phyloP scores from a whole-genome alignment of 164 flowering plant species.

The Pachysandra terminalis region DNA sequence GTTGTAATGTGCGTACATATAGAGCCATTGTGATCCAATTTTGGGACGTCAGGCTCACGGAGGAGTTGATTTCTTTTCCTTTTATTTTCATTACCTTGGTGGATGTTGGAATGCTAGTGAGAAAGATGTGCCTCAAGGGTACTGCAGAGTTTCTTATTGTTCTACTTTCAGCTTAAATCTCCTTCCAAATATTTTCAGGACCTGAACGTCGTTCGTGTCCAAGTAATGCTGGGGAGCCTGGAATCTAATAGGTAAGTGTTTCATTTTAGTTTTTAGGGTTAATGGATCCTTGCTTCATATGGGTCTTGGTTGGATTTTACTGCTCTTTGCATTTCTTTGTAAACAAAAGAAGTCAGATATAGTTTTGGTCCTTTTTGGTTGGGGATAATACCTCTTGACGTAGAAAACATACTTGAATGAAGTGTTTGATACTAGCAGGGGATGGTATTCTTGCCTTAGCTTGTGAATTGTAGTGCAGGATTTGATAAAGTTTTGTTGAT shows the following conservation, averaged over 20 bases:
- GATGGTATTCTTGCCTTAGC: too few relatives aligned
- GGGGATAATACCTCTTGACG: too few relatives aligned
- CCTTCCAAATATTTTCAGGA: constrained; percentile 44
- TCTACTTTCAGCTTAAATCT: constrained; percentile 21
- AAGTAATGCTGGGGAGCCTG: constrained; percentile 11
- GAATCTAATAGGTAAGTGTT: constrained; percentile 32
- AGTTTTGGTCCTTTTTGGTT: too few relatives aligned
- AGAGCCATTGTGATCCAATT: neutral
- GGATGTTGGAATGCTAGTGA: neutral
- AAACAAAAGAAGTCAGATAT: too few relatives aligned
- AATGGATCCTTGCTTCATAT: neutral
- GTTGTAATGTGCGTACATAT: neutral
- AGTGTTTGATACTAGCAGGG: too few relatives aligned
- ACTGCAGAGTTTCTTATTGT: neutral
- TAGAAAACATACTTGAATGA: too few relatives aligned
- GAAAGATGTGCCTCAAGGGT: neutral
- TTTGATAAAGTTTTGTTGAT: too few relatives aligned
- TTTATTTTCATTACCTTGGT: neutral
- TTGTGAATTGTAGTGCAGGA: too few relatives aligned
- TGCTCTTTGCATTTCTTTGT: too few relatives aligned
- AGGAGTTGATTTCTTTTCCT: neutral
- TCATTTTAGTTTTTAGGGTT: neutral
- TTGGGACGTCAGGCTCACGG: neutral
- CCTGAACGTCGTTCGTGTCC: constrained; percentile 10
- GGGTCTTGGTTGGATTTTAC: neutral